Base-by-base conservation (phyloP, 345 rosid species). In the Raphanus sativus region DNA sequence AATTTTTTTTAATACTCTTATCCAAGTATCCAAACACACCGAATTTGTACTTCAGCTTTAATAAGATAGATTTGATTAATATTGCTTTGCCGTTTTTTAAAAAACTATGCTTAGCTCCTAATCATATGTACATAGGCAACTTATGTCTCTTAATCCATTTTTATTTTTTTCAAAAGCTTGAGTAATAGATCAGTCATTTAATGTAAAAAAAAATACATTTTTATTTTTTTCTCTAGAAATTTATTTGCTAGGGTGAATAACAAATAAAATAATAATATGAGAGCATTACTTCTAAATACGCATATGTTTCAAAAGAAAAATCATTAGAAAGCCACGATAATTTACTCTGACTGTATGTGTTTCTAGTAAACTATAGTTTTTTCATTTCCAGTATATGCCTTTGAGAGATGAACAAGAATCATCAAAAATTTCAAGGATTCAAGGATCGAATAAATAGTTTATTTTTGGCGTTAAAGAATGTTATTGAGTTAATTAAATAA, bases 81-180 rank as follows among this genome's bases (percentile, higher is more conserved):
- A n/a, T 63, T 15, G 55, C 17, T 63, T 62, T 61, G 73, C 62
- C 81, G 79, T 80, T 86, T 11, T 87, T 40, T 40, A 0, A 13
- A 56, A 4, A 65, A 42, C 25, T 69, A 64, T 55, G 61, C 7
- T 17, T 64, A 64, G 71, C 33, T 70, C 33, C 9, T 77, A 11
- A 30, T 69, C 80, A 26, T 70, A 72, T 87, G 98, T 85, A 87
- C 87, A 92, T 85, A 86, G 75, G 83, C 86, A 74, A 85, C 79
- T 82, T 86, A 72, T 76, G 83, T 84, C 83, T 71, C 32, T 45
- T 60, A 13, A 21, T 66, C 50, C 42, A 33, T 0, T 65, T 42
- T 9, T 15, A 9, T 42, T 15, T 62, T 21, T 21, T 21, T 21
- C 21, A 21, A 21, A 21, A 21, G 1, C 21, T 21, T 21, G 21